phyloP scores from a whole-genome alignment of 2,329 filamentous ascomycete species.

The Pseudocercospora fuligena region DNA sequence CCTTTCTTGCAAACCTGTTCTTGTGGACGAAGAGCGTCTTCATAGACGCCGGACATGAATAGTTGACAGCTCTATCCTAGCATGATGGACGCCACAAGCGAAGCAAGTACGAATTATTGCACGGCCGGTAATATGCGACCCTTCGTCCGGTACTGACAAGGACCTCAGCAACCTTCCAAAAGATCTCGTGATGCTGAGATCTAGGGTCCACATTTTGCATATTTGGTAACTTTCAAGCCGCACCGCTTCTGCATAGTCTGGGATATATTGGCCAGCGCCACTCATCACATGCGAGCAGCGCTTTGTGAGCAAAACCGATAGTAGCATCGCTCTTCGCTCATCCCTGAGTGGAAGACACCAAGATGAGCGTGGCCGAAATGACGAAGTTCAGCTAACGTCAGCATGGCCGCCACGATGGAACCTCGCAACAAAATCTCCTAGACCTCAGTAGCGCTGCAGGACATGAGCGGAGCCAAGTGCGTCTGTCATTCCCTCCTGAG shows the following conservation, averaged over 20 bases:
- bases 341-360: neutral
- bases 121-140: neutral
- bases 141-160: neutral
- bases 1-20: constrained; percentile 5
- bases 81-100: constrained; percentile 12
- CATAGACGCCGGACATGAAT: constrained; percentile 1
- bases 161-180: neutral
- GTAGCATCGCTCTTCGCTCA: neutral
- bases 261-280: neutral
- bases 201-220: constrained; percentile 5
- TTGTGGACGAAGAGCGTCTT: neutral
- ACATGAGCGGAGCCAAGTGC: constrained; percentile 1
- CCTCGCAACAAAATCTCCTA: constrained; percentile 12
- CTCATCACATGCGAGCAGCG: neutral
- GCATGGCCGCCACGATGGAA: constrained; percentile 1
- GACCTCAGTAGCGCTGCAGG: neutral
- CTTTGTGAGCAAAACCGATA: neutral
- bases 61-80: constrained; percentile 8
- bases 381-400: neutral
- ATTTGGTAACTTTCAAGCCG: constrained; percentile 15
- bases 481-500: constrained; percentile 13
- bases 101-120: neutral
- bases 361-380: neutral
- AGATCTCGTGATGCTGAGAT: neutral
- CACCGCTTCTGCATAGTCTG: constrained; percentile 1